Evolutionary conservation across 371 early-diverging fungal species (phyloP).

Genomic region (Mortierella sp.): DNA sequence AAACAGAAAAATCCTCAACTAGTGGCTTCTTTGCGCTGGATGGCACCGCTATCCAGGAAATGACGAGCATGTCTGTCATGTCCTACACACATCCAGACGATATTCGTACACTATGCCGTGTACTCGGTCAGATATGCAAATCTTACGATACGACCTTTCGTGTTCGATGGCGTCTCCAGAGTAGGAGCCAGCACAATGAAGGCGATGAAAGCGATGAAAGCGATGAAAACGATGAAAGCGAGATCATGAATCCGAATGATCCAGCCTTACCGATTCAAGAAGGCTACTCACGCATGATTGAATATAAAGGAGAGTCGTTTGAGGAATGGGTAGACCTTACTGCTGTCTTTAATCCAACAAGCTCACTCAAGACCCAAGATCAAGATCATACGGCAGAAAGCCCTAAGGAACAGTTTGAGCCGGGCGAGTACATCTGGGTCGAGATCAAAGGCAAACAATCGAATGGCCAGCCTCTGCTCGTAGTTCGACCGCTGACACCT

Average conservation of each 20-base stretch:
- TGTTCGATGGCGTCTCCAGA: slow-evolving; percentile 30
- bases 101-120: slow-evolving; percentile 38
- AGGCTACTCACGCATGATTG: slow-evolving; percentile 19
- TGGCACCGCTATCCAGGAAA: slow-evolving; percentile 1
- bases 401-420: slow-evolving; percentile 1
- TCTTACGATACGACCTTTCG: slow-evolving; percentile 18
- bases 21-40: background rate
- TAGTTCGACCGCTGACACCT: slow-evolving; percentile 27
- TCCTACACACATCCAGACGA: slow-evolving; percentile 42
- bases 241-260: background rate
- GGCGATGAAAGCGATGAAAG: background rate
- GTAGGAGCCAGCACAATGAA: background rate
- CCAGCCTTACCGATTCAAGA: background rate
- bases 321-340: slow-evolving; percentile 51
- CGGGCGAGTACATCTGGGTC: slow-evolving; percentile 22
- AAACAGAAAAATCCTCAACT: slow-evolving; percentile 1
- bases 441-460: slow-evolving; percentile 35
- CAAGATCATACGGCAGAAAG: no score
- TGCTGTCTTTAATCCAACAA: slow-evolving; percentile 1
- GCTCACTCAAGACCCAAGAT: background rate
- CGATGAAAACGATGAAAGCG: background rate
- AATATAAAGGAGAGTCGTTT: slow-evolving; percentile 42
- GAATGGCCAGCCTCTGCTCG: slow-evolving; percentile 32
- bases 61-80: slow-evolving; percentile 38
- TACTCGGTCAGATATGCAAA: slow-evolving; percentile 36